A percentile compares a stretch with the other conserved stretches of the same genome.
Evolutionary conservation across 1,284 basidiomycete genomes (phyloP).

Genomic region (Ganoderma resinaceum): DNA sequence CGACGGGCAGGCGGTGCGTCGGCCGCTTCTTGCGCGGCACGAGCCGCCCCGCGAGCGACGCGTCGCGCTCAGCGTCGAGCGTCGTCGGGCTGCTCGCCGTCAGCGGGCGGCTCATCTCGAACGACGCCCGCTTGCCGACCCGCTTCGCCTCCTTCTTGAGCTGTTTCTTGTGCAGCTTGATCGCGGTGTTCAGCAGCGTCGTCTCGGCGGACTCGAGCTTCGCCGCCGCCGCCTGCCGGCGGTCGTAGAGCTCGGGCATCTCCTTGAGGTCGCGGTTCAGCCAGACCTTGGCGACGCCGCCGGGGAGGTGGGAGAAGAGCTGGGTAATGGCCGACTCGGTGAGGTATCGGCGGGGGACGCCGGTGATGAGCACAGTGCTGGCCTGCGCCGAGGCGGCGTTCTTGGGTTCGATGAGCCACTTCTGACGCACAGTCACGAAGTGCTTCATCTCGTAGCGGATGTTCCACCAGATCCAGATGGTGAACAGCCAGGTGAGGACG

Average conservation of each 20-base stretch:
- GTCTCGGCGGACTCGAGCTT: conserved; percentile 91
- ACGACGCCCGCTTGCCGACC: conserved; percentile 39
- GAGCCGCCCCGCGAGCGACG: conserved; percentile 56
- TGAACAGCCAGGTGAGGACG: conserved; percentile 76
- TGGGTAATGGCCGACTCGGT: conserved; percentile 68
- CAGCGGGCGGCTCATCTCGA: conserved; percentile 45
- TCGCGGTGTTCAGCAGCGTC: conserved; percentile 74
- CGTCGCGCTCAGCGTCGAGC: conserved; percentile 54
- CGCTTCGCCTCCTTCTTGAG: conserved; percentile 46
- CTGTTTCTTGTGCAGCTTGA: conserved; percentile 66
- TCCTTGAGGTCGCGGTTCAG: conserved; percentile 87
- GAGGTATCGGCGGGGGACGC: conserved; percentile 84
- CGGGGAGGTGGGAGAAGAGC: conserved; percentile 80
- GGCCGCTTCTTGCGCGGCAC: conserved; percentile 81
- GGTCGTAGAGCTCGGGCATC: conserved; percentile 84
- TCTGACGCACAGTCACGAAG: conserved; percentile 85
- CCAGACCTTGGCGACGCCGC: conserved; percentile 91
- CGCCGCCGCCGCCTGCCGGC: conserved; percentile 74
- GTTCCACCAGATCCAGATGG: conserved; percentile 86
- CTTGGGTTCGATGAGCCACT: conserved; percentile 79
- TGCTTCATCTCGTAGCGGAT: conserved; percentile 83
- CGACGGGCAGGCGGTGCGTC: conserved; percentile 73
- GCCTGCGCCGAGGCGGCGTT: conserved; percentile 83
- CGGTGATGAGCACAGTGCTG: conserved; percentile 89
- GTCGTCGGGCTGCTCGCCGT: conserved; percentile 45